Evolutionary conservation across 371 early-diverging fungal genomes (phyloP).

Genomic region (Syncephalastrum monosporum): DNA sequence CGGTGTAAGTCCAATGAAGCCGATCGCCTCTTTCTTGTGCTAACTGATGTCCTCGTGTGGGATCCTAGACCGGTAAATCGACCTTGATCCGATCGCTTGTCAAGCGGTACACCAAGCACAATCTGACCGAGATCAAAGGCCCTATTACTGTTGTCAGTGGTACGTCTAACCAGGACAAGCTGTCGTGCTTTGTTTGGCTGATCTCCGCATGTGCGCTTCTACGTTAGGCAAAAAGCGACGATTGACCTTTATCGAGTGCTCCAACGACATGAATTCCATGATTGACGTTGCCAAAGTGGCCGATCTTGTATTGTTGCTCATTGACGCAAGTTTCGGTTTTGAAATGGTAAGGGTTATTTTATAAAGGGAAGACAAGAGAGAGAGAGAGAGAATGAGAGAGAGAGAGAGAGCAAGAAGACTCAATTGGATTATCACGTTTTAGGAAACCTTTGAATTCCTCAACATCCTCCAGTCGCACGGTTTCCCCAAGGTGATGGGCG

Average conservation of each 20-base stretch:
- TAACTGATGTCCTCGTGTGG: not conserved
- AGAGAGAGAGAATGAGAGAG: not conserved
- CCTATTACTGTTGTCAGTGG: constrained; percentile 96
- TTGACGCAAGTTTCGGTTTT: constrained; percentile 97
- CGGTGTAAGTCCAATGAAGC: constrained; percentile 55
- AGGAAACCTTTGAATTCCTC: constrained; percentile 99
- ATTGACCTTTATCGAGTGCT: constrained; percentile 95
- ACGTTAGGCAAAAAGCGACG: constrained; percentile 81
- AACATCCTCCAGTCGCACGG: constrained; percentile 98
- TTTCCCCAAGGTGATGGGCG: constrained; percentile 97
- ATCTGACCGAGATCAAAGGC: constrained; percentile 87
- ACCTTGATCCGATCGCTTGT: constrained; percentile 95
- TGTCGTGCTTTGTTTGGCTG: not conserved
- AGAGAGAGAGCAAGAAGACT: not conserved
- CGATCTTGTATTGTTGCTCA: constrained; percentile 93
- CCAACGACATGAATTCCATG: constrained; percentile 96
- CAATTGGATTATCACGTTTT: not conserved
- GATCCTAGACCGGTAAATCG: constrained; percentile 83
- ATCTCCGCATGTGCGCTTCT: not conserved
- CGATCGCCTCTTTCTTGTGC: not conserved
- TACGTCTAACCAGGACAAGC: constrained; percentile 13
- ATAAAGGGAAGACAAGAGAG: too few species aligned
- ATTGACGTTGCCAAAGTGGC: constrained; percentile 98
- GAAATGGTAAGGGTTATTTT: constrained; percentile 78
- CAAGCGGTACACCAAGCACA: constrained; percentile 93